phyloP scores from a whole-genome alignment of 169 alveolate species.

The Plasmodium inui region DNA sequence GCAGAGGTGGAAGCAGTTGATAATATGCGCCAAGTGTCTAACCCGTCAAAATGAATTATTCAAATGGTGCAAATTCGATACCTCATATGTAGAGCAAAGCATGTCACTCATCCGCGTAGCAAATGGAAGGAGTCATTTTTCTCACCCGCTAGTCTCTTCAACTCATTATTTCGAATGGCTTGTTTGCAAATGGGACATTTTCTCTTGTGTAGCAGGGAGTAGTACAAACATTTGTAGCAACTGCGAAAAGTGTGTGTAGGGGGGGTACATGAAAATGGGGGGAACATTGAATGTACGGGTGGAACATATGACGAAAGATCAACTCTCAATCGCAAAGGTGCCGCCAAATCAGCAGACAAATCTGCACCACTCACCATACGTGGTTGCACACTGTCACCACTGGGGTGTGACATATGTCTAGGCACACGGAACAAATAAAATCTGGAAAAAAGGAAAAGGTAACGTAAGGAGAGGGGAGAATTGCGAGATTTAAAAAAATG shows the following conservation, averaged over 20 bases:
- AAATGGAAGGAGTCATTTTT: neutral
- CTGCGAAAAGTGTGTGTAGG: neutral
- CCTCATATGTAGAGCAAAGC: neutral
- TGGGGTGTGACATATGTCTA: conserved; percentile 70
- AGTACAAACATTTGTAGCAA: conserved; percentile 72
- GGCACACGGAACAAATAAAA: conserved; percentile 72
- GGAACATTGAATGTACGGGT: neutral
- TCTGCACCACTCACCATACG: conserved; percentile 47
- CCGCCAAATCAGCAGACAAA: neutral
- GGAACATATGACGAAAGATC: neutral
- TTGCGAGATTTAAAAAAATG: neutral
- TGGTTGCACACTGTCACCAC: conserved; percentile 62
- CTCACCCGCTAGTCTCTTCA: conserved; percentile 60
- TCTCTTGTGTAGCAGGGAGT: conserved; percentile 64
- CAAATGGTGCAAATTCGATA: neutral
- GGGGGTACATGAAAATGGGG: neutral
- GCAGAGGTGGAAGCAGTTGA: neutral
- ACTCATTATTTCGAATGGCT: conserved; percentile 25
- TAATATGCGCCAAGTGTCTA: neutral
- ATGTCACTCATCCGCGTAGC: neutral
- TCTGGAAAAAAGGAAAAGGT: conserved; percentile 16
- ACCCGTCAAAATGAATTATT: neutral
- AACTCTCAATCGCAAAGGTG: neutral
- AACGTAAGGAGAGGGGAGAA: neutral
- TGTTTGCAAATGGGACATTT: conserved; percentile 68